phyloP scores from a whole-genome alignment of 768 basidiomycete species.

The Naganishia antarctica region DNA sequence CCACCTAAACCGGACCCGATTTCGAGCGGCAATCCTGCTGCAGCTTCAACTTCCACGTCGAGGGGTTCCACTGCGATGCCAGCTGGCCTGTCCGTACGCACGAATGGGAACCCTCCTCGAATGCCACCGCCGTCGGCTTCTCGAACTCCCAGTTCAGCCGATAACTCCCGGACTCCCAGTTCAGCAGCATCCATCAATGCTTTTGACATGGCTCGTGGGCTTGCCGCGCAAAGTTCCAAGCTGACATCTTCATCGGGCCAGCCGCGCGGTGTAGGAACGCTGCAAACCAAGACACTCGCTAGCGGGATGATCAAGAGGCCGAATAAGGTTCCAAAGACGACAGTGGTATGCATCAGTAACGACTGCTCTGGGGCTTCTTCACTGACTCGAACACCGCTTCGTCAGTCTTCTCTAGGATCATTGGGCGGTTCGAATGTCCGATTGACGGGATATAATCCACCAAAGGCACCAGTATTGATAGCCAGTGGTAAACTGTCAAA shows the following conservation, averaged over 20 bases:
- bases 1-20: neutral
- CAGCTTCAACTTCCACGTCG: neutral
- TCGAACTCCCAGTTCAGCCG: neutral
- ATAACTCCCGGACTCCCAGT: neutral
- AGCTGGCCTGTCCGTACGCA: neutral
- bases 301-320: conserved; percentile 5
- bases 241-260: neutral
- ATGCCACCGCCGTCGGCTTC: neutral
- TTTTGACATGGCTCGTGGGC: conserved; percentile 6
- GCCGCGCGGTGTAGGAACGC: neutral
- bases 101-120: neutral
- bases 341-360: conserved; percentile 5
- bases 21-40: neutral
- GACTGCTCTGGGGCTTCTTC: too few species aligned
- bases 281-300: neutral
- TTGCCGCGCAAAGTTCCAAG: conserved; percentile 8
- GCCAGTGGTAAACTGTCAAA: conserved; percentile 33
- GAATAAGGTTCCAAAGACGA: conserved; percentile 2
- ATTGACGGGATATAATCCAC: neutral
- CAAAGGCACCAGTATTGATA: conserved; percentile 31
- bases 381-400: too few species aligned
- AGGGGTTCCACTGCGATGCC: neutral
- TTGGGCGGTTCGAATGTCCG: neutral
- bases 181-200: neutral
- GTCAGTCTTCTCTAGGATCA: neutral